Evolutionary conservation across 345 rosid species (phyloP), one percentile per base, ranked within the genome.

Genomic region (Carallia pectinifolia): DNA sequence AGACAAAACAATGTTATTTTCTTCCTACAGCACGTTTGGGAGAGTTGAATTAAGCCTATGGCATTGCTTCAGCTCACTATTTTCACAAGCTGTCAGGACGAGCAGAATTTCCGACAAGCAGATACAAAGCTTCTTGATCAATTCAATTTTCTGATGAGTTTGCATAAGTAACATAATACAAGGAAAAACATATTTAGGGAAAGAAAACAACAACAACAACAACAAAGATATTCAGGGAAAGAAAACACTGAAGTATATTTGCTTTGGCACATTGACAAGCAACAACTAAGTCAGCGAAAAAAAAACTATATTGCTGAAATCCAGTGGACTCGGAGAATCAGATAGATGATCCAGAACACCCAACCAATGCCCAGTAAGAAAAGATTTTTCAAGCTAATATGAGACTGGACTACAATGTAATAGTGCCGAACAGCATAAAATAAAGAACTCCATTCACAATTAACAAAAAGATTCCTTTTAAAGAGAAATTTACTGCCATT

Each of bases 181-280:
- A 52, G 55, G 55, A 52, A n/a, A 52, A 52, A 13, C n/a, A 52
- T 52, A 52, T 52, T 52, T n/a, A 52, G n/a, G 55, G 55, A 52
- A 17, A 17, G 16, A 52, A 17, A 19, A 52, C 55, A 52, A 19
- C 55, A 5, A 52, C n/a, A 1, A 0, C 55, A 52, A 33, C 34
- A 33, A 33, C 34, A 33, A 33, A 33, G 34, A 2, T 4, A 33
- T 33, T 33, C 4, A 33, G 34, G 34, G 34, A 33, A 33, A 33
- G 34, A 33, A 33, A 33, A 33, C 34, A 33, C 34, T 33, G 34
- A 33, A 33, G 34, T 33, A 33, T 1, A 33, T 52, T 52, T 17
- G 55, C 13, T 52, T 19, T 17, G 13, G n/a, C 7, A 10, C 55
- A 52, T 52, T 52, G 6, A 52, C 13, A 52, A 2, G 55, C 55